Percentiles rank a stretch among this genome's conserved stretches.
These are phyloP conservation scores for Russula griseocarnosa DNA, from an alignment of 768 basidiomycete species.

Conservation along the genomic window DNA sequence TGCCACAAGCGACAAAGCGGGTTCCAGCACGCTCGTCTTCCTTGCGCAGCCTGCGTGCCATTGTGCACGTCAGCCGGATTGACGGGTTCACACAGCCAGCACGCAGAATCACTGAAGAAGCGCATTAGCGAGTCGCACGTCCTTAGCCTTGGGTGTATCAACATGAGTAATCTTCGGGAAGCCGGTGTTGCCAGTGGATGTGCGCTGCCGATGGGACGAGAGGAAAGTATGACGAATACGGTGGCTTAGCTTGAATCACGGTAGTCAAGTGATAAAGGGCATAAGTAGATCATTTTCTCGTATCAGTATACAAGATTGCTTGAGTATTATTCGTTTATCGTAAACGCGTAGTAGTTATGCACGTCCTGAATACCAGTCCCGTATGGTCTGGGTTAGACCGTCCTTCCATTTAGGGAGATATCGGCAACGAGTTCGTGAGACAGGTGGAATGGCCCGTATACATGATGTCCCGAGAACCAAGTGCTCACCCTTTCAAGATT, in stretches of 20 bases:
- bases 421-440: too few relatives aligned
- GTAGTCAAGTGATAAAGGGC: not conserved
- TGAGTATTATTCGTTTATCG: not conserved
- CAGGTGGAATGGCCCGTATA: too few relatives aligned
- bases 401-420: too few relatives aligned
- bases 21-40: constrained; percentile 15
- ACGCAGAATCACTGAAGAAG: constrained; percentile 20
- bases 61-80: constrained; percentile 19
- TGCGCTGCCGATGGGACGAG: not conserved
- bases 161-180: constrained; percentile 15
- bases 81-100: constrained; percentile 6
- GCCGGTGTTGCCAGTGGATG: not conserved
- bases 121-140: constrained; percentile 16
- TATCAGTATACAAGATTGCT: not conserved
- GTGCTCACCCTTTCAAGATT: too few relatives aligned
- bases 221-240: not conserved
- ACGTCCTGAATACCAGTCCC: not conserved
- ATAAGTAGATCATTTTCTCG: not conserved
- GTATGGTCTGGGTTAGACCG: too few relatives aligned
- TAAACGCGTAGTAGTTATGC: not conserved
- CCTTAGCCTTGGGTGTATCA: constrained; percentile 18
- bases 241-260: not conserved
- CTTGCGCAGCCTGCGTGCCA: constrained; percentile 15
- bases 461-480: too few relatives aligned
- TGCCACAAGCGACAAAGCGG: too few relatives aligned